A percentile compares a stretch with the other conserved stretches of the same genome.
phyloP scores from a whole-genome alignment of 768 basidiomycete species.

The Chalciporus chontae region DNA sequence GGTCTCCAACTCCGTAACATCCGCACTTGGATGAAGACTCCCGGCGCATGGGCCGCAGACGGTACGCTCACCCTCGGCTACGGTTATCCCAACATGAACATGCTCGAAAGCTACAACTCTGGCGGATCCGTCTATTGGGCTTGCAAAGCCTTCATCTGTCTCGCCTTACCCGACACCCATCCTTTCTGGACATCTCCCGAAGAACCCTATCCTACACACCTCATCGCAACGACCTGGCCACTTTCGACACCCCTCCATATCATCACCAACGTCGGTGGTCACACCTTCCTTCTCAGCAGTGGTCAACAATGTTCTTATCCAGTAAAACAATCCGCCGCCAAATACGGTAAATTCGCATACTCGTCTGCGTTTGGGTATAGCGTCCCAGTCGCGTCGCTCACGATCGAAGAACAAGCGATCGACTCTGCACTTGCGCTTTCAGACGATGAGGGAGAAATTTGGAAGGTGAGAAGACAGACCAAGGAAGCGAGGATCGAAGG shows the following conservation, averaged over 20 bases:
- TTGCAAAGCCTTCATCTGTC: conserved; percentile 70
- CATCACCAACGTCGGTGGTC: conserved; percentile 56
- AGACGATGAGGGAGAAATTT: conserved; percentile 68
- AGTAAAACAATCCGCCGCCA: conserved; percentile 73
- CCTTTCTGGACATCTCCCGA: conserved; percentile 73
- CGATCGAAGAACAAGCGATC: conserved; percentile 67
- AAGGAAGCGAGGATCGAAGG: conserved; percentile 56
- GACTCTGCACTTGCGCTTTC: conserved; percentile 70
- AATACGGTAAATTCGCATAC: conserved; percentile 77
- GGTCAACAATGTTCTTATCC: conserved; percentile 80
- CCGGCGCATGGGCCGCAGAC: conserved; percentile 57
- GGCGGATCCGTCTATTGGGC: conserved; percentile 80
- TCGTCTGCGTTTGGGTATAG: conserved; percentile 77
- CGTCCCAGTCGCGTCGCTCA: conserved; percentile 63
- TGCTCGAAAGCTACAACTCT: conserved; percentile 79
- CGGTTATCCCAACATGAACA: conserved; percentile 67
- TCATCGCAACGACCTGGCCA: conserved; percentile 37
- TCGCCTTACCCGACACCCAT: conserved; percentile 60
- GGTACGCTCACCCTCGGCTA: conserved; percentile 73
- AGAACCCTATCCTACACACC: conserved; percentile 51
- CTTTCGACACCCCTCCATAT: conserved; percentile 67
- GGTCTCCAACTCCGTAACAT: conserved; percentile 71
- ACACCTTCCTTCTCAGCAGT: conserved; percentile 69
- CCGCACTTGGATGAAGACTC: conserved; percentile 65
- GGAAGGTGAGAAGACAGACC: conserved; percentile 65